A percentile compares a stretch with the other conserved stretches of the same genome.
Evolutionary conservation across 139 green algal species (phyloP).

Genomic region (Coelastrella sp.): DNA sequence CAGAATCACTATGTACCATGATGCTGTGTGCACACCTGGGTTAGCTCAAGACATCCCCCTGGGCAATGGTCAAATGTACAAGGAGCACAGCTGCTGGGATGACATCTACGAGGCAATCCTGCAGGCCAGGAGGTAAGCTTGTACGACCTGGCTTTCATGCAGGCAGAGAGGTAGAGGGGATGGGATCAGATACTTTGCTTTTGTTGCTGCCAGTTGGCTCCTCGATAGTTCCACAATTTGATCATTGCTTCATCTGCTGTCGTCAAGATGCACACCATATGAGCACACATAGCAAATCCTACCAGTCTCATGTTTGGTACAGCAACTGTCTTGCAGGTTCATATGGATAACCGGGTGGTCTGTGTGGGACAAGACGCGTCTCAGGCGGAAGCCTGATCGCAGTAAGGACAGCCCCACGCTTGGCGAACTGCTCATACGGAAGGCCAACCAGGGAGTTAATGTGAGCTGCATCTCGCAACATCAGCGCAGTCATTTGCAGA

Average conservation of each 20-base stretch:
- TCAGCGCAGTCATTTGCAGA: neutral
- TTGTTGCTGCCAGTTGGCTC: neutral
- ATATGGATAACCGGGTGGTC: slow-evolving; percentile 76
- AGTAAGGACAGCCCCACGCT: slow-evolving; percentile 34
- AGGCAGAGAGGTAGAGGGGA: too few species aligned
- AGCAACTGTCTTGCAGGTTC: slow-evolving; percentile 42
- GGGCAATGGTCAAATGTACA: slow-evolving; percentile 50
- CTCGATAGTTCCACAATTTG: too few species aligned
- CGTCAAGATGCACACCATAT: neutral
- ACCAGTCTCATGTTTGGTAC: neutral
- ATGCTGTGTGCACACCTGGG: slow-evolving; percentile 54
- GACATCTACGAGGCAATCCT: slow-evolving; percentile 65
- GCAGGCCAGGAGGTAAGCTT: slow-evolving; percentile 47
- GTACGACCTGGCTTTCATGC: neutral
- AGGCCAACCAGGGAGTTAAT: slow-evolving; percentile 60
- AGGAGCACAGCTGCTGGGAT: slow-evolving; percentile 59
- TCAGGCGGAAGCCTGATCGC: slow-evolving; percentile 47
- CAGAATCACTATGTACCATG: slow-evolving; percentile 72
- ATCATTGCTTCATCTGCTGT: too few species aligned
- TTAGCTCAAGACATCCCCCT: slow-evolving; percentile 23
- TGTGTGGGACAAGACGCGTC: slow-evolving; percentile 57
- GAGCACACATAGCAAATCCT: neutral
- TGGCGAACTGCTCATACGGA: slow-evolving; percentile 70
- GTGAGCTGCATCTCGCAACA: slow-evolving; percentile 28
- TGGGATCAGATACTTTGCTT: neutral